Evolutionary conservation across 2,329 filamentous ascomycete genomes (phyloP), one percentile per base, ranked within the genome.

Genomic region (Exophiala oligosperma): DNA sequence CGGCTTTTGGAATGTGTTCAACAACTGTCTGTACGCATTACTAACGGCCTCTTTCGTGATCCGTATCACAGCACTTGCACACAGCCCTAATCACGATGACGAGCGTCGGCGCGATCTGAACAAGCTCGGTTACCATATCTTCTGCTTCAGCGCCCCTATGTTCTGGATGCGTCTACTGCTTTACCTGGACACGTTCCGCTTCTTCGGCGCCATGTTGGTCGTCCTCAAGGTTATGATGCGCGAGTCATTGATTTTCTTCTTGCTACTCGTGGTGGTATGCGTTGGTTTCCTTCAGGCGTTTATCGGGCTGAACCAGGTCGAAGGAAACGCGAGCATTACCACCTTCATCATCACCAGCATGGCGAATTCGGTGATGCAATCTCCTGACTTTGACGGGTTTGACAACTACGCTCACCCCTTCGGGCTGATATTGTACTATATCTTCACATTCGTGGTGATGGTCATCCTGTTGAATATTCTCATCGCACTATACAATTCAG

Each of bases 201-300:
- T 99, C 79, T 99, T 99, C 69, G 94, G 94, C 24, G 92, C 93
- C 50, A 99, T 99, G 94, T 84, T 99, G 1, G 93, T 99, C 1
- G 92, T 99, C 1, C 80, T 99, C 46, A 96, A 97, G 73, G 89
- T 92, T 52, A 92, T 93, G 90, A 92, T 93, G 89, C 91, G 91
- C 69, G 89, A 93, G 73, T 95, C 90, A 0, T 80, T 97, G 66
- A 97, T 97, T 64, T 99, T 99, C 80, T 99, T 99, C 69, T 91
- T 92, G 1, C 81, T 99, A 17, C 81, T 99, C 8, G 78, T 89
- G 51, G 87, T 97, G 52, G 87, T 99, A 57, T 81, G 96, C 58
- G 69, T 75, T 26, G 77, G 84, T 9, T 99, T 99, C 75, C 81
- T 97, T 56, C 94, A 99, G 38, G 92, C 90, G 0, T 99, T 99